phyloP scores from a whole-genome alignment of 2,329 filamentous ascomycete species.

The Cercospora berteroae region DNA sequence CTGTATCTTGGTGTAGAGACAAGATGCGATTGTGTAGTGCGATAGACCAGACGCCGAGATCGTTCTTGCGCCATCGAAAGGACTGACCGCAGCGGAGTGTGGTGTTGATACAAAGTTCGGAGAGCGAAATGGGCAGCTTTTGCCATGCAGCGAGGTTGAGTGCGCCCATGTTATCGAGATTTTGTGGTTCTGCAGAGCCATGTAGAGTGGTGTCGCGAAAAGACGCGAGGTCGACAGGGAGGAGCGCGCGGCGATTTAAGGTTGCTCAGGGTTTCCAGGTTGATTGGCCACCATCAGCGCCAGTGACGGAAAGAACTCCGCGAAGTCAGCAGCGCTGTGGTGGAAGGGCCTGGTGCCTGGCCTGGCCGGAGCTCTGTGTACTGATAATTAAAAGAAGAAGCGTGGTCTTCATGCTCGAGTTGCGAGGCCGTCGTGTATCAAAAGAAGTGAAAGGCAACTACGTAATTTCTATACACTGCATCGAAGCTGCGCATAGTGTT shows the following conservation, averaged over 20 bases:
- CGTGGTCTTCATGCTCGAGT: too few relatives aligned
- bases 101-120: constrained; percentile 90
- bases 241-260: constrained; percentile 2
- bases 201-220: constrained; percentile 10
- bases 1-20: constrained; percentile 77
- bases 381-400: background rate
- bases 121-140: constrained; percentile 76
- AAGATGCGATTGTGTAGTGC: constrained; percentile 81
- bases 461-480: background rate
- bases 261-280: background rate
- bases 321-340: background rate
- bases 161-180: constrained; percentile 38
- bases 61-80: constrained; percentile 84
- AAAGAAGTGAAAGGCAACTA: background rate
- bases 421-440: too few relatives aligned
- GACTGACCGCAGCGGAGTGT: constrained; percentile 93
- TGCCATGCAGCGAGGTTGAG: constrained; percentile 72
- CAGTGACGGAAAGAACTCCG: background rate
- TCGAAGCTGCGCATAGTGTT: background rate
- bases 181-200: background rate
- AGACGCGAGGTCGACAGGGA: constrained; percentile 9
- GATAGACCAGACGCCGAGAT: constrained; percentile 82
- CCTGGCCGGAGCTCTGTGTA: background rate
- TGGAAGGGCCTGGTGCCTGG: background rate
- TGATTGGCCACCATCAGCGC: background rate